Evolutionary conservation across 352 stramenopile species (phyloP).

Genomic region (Phytophthora pistaciae): DNA sequence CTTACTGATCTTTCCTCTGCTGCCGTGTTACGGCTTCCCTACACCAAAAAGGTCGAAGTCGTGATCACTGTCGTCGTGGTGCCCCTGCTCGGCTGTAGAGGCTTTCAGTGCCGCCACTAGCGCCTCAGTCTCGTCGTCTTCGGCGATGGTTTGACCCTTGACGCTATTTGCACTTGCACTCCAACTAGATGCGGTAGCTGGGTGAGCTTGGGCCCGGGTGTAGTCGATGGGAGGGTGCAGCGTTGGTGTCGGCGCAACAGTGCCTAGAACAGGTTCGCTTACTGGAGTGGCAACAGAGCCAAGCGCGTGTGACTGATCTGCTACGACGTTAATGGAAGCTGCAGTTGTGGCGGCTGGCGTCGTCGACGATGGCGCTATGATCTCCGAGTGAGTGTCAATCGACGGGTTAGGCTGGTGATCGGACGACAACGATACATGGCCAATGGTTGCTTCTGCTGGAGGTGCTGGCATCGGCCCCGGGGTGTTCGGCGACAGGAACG

Average conservation of each 20-base stretch:
- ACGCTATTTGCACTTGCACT: constrained; percentile 5
- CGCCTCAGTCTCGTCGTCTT: constrained; percentile 24
- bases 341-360: neutral
- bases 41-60: constrained; percentile 46
- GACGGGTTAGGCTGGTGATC: neutral
- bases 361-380: neutral
- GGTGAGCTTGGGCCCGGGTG: constrained; percentile 16
- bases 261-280: constrained; percentile 14
- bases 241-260: constrained; percentile 11
- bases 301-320: neutral
- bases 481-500: constrained; percentile 48
- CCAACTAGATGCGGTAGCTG: constrained; percentile 2
- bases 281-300: neutral
- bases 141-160: neutral
- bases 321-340: neutral
- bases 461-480: constrained; percentile 7
- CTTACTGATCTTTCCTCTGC: constrained; percentile 10
- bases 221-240: constrained; percentile 30
- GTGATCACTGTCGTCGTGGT: constrained; percentile 26
- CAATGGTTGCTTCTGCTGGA: neutral
- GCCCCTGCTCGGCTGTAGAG: constrained; percentile 22
- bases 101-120: constrained; percentile 14
- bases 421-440: constrained; percentile 1
- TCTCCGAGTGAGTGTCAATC: neutral
- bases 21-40: constrained; percentile 26